These are phyloP conservation scores for Wickerhamiella galacta DNA, from an alignment of 805 yeast species.

Conservation along the genomic window DNA sequence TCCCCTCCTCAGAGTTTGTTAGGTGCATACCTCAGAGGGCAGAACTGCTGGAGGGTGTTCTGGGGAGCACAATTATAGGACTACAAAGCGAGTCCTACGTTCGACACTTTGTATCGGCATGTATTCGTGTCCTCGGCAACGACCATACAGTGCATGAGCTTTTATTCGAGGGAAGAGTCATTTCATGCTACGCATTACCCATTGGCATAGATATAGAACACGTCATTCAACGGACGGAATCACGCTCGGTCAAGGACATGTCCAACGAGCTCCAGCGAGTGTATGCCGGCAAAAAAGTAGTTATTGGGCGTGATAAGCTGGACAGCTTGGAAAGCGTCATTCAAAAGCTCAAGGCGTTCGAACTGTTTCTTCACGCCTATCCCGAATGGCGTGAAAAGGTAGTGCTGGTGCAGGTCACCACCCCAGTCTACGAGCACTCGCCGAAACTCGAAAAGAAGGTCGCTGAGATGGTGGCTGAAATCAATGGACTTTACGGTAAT, in stretches of 20 bases:
- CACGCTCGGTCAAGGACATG: constrained; percentile 28
- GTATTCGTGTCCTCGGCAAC: constrained; percentile 73
- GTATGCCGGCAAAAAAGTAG: constrained; percentile 39
- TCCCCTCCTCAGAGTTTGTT: constrained; percentile 88
- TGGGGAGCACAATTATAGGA: constrained; percentile 74
- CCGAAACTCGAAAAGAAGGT: constrained; percentile 64
- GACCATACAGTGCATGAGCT: constrained; percentile 35
- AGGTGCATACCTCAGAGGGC: constrained; percentile 73
- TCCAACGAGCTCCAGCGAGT: constrained; percentile 39
- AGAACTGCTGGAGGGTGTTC: constrained; percentile 73
- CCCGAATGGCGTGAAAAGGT: constrained; percentile 86
- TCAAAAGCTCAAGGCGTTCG: constrained; percentile 85
- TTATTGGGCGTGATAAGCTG: constrained; percentile 86
- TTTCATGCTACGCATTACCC: constrained; percentile 61
- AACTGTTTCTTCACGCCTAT: constrained; percentile 69
- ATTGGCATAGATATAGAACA: constrained; percentile 72
- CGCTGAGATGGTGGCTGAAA: constrained; percentile 60
- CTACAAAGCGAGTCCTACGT: constrained; percentile 79
- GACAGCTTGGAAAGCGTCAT: constrained; percentile 87
- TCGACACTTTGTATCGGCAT: constrained; percentile 80
- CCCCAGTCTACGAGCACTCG: constrained; percentile 49
- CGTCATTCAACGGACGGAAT: constrained; percentile 48
- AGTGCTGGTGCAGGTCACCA: constrained; percentile 79
- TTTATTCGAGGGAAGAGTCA: constrained; percentile 58
- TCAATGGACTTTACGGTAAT: constrained; percentile 72